Base-by-base conservation (phyloP, 169 alveolate genomes). In the Eimeria necatrix region DNA sequence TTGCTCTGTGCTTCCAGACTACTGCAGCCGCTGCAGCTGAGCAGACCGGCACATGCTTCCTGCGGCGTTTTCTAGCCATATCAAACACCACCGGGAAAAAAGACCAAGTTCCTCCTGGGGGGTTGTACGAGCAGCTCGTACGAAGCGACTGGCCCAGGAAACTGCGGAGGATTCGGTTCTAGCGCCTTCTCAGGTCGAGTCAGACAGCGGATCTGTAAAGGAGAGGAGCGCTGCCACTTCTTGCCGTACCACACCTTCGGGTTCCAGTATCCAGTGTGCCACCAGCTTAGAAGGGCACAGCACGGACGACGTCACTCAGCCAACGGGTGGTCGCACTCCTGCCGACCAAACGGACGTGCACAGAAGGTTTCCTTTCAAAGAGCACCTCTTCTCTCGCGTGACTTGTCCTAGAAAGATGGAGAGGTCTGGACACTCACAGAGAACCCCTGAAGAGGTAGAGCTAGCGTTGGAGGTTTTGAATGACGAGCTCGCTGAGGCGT, bases 401-500 rank as follows among this genome's bases (percentile, higher is more conserved):
- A 52, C 41, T 16, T 56, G 84, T 41, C 59, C 48, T 56, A 56
- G 60, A 4, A 83, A 59, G 76, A 83, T 83, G 91, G 91, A 83
- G n/a, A 46, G 74, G 76, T 18, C 78, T 10, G 7, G 14, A n/a
- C 91, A 53, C 4, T 26, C 91, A 52, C 95, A 91, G 26, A 91
- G 95, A 60, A 91, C 84, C 22, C 76, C 95, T 41, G 91, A 85
- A 20, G 95, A 91, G 95, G 91, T 91, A 8, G 84, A 91, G 95
- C 59, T 85, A 24, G 95, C 95, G 14, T 74, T 91, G 51, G 87
- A 80, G 73, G 95, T 91, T 16, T 22, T 91, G 22, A 91, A 91
- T 73, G 95, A 91, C 32, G 91, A 91, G 68, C 95, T 91, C 92
- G 95, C 95, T 3, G 95, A 71, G 20, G 95, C 95, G 10, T 76